A percentile compares a stretch with the other conserved stretches of the same genome.
These are phyloP conservation scores for Hypomyces rosellus DNA, from an alignment of 2,329 filamentous ascomycete genomes.

Conservation along the genomic window DNA sequence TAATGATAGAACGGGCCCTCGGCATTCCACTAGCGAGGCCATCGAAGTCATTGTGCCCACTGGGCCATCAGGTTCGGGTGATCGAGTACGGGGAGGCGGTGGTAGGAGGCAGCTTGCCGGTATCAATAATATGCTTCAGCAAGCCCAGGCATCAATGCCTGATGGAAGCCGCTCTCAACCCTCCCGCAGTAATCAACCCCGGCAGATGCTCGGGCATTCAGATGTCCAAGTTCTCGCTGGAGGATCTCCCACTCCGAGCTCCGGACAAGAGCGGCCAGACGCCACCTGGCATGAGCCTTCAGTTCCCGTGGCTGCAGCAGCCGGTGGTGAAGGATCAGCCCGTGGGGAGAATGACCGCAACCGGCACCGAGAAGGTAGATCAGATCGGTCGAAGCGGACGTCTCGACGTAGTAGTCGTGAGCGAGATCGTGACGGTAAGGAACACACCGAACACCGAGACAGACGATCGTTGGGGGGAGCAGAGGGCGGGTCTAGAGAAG, in stretches of 20 bases:
- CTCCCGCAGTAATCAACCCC: constrained; percentile 27
- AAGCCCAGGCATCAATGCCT: constrained; percentile 40
- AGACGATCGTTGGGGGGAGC: constrained; percentile 30
- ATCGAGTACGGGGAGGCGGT: constrained; percentile 32
- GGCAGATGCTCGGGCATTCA: constrained; percentile 43
- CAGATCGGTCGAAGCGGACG: constrained; percentile 34
- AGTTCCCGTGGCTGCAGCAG: constrained; percentile 17
- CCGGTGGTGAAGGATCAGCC: constrained; percentile 24
- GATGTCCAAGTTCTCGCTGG: constrained; percentile 52
- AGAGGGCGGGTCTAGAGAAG: constrained; percentile 25
- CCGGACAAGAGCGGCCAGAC: constrained; percentile 43
- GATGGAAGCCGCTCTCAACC: constrained; percentile 31
- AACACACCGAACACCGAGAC: constrained; percentile 40
- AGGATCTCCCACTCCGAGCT: constrained; percentile 44
- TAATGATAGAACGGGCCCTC: constrained; percentile 24
- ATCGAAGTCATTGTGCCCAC: constrained; percentile 28
- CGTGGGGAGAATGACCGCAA: constrained; percentile 37
- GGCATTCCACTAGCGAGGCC: constrained; percentile 21
- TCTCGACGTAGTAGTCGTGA: constrained; percentile 47
- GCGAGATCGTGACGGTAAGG: constrained; percentile 41
- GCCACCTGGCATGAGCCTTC: constrained; percentile 33
- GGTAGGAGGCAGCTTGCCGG: constrained; percentile 50
- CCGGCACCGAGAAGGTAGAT: constrained; percentile 36
- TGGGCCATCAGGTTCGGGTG: constrained; percentile 27
- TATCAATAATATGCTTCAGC: constrained; percentile 53